Conservation (phyloP, 306 rosid genomes). For the Medicago ruthenica region DNA sequence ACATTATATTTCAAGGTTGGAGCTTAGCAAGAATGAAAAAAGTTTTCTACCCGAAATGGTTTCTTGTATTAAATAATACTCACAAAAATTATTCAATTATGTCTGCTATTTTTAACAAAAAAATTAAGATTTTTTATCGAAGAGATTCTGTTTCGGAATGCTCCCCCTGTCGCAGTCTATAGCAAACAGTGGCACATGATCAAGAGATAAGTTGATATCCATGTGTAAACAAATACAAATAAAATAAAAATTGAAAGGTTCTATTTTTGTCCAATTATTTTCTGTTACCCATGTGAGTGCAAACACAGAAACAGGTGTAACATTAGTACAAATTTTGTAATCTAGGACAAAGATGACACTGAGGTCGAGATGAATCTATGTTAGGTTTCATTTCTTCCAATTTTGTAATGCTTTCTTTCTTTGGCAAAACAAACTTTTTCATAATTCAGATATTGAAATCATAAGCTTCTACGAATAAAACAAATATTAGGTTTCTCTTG, state of each 20-base stretch:
- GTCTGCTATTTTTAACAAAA: not conserved
- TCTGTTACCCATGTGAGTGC: constrained; percentile 44
- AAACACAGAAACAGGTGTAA: constrained; percentile 14
- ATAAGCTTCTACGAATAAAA: constrained; percentile 34
- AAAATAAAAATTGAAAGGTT: constrained; percentile 18
- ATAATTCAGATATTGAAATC: constrained; percentile 17
- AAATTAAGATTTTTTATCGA: constrained; percentile 26
- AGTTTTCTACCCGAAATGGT: too few species aligned
- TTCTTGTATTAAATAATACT: too few species aligned
- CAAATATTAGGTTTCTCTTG: constrained; percentile 37
- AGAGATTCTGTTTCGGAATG: constrained; percentile 37
- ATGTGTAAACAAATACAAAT: constrained; percentile 32
- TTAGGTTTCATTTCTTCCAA: not conserved
- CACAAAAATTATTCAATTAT: constrained; percentile 13
- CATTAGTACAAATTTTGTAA: constrained; percentile 38
- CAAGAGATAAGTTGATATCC: constrained; percentile 32
- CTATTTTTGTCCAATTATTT: constrained; percentile 28
- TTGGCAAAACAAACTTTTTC: constrained; percentile 31
- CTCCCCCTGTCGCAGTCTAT: constrained; percentile 36
- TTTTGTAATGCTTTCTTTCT: constrained; percentile 26
- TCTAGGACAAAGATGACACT: constrained; percentile 22
- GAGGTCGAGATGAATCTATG: constrained; percentile 6
- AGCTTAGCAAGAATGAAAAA: too few species aligned
- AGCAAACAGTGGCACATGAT: constrained; percentile 45
- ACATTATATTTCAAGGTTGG: too few species aligned